Conservation (phyloP, 2,329 filamentous ascomycete species). For the Colletotrichum orbiculare region DNA sequence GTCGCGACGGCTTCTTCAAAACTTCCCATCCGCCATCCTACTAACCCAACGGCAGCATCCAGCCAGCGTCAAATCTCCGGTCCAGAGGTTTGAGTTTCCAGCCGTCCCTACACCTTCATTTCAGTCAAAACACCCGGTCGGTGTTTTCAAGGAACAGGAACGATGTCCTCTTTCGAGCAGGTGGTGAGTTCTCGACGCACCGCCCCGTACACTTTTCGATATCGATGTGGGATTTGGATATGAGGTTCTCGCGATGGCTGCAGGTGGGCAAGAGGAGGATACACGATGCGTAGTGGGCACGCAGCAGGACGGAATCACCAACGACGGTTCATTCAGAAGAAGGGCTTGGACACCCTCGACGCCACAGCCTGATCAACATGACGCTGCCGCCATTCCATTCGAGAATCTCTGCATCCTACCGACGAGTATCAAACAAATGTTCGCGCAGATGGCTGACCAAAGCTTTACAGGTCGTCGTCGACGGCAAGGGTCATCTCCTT, state of each 20-base stretch:
- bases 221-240: slow-evolving; percentile 5
- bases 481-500: slow-evolving; percentile 99
- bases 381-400: neutral
- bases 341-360: neutral
- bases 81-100: slow-evolving; percentile 40
- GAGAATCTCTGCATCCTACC: slow-evolving; percentile 8
- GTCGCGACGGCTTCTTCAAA: slow-evolving; percentile 37
- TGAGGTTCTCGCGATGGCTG: slow-evolving; percentile 22
- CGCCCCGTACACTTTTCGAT: slow-evolving; percentile 1
- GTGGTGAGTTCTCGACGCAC: slow-evolving; percentile 66
- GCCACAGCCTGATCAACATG: neutral
- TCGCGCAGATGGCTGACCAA: slow-evolving; percentile 42
- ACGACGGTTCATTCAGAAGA: neutral
- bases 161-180: slow-evolving; percentile 77
- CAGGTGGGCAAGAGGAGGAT: slow-evolving; percentile 8
- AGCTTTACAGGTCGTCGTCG: slow-evolving; percentile 85
- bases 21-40: slow-evolving; percentile 37
- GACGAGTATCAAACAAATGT: neutral
- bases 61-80: slow-evolving; percentile 38
- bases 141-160: slow-evolving; percentile 52
- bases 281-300: slow-evolving; percentile 1
- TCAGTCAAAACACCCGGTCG: slow-evolving; percentile 35
- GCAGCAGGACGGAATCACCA: neutral
- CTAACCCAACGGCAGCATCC: slow-evolving; percentile 40
- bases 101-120: slow-evolving; percentile 33